Conservation (phyloP, 2,329 filamentous ascomycete genomes). For the Chalaropsis ovoidea region DNA sequence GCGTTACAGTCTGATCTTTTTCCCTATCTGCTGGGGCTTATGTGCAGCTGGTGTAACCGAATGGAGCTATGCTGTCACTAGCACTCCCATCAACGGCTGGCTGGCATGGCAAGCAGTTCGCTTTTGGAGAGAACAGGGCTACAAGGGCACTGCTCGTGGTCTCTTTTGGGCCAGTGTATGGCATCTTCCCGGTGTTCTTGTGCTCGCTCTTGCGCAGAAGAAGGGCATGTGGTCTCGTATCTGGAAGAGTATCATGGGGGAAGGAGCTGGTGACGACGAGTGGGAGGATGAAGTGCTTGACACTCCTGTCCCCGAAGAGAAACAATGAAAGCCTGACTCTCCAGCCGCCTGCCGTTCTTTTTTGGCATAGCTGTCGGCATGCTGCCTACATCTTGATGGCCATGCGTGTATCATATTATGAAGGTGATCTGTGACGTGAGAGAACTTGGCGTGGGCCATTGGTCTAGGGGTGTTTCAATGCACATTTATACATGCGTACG, state of each 20-base stretch:
- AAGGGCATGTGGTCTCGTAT: conserved; percentile 80
- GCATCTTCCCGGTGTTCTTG: conserved; percentile 84
- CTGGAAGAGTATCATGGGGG: conserved; percentile 58
- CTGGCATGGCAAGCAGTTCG: conserved; percentile 65
- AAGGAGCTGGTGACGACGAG: conserved; percentile 46
- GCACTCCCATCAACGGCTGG: conserved; percentile 76
- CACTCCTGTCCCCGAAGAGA: conserved; percentile 4
- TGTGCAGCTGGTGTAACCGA: conserved; percentile 75
- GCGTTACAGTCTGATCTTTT: conserved; percentile 73
- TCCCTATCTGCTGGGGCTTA: conserved; percentile 73
- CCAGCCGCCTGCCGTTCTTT: background rate
- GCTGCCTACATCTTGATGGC: background rate
- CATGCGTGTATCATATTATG: background rate
- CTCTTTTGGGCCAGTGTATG: conserved; percentile 97
- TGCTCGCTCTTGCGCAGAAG: conserved; percentile 84
- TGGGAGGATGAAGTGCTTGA: conserved; percentile 48
- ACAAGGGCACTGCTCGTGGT: conserved; percentile 67
- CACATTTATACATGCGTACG: background rate
- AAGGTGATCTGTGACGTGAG: background rate
- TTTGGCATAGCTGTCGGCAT: background rate
- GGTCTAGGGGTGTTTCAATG: background rate
- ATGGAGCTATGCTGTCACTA: conserved; percentile 72
- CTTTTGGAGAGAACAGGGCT: conserved; percentile 72
- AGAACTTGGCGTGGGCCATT: background rate
- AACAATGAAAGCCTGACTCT: conserved; percentile 5